These are phyloP conservation scores for Bruguiera parviflora DNA, from an alignment of 345 rosid genomes.

Conservation along the genomic window DNA sequence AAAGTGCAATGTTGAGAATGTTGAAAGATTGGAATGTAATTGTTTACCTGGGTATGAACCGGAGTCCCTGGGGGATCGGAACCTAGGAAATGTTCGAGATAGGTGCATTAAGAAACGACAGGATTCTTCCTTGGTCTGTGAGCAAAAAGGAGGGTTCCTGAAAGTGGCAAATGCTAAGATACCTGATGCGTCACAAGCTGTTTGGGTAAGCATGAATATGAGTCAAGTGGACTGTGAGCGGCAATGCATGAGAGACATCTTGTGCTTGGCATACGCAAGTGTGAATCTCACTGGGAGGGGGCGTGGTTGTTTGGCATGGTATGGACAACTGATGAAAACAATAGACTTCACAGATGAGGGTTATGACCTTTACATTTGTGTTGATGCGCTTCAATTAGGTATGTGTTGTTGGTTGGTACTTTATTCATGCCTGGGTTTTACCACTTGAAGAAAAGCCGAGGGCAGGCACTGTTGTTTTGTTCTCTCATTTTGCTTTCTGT, in stretches of 20 bases:
- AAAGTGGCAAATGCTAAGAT: conserved; percentile 8
- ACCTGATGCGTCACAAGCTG: conserved; percentile 13
- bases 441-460: too few relatives aligned
- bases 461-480: too few relatives aligned
- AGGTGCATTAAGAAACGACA: conserved; percentile 17
- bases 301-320: conserved; percentile 16
- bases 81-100: conserved; percentile 2
- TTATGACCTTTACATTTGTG: conserved; percentile 10
- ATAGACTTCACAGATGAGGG: background rate
- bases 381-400: conserved; percentile 21
- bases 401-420: background rate
- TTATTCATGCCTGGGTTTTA: too few relatives aligned
- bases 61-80: background rate
- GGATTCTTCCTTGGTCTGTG: background rate
- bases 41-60: too few relatives aligned
- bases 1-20: background rate
- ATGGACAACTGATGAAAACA: conserved; percentile 22
- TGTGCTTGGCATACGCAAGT: conserved; percentile 14
- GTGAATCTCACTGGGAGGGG: background rate
- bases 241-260: conserved; percentile 4
- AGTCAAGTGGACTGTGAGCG: background rate
- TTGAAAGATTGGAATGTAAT: conserved; percentile 10
- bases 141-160: conserved; percentile 10
- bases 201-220: conserved; percentile 2
- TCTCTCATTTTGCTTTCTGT: background rate